These are phyloP conservation scores for Tolypocladium ophioglossoides DNA, from an alignment of 2,329 filamentous ascomycete genomes.

Conservation along the genomic window DNA sequence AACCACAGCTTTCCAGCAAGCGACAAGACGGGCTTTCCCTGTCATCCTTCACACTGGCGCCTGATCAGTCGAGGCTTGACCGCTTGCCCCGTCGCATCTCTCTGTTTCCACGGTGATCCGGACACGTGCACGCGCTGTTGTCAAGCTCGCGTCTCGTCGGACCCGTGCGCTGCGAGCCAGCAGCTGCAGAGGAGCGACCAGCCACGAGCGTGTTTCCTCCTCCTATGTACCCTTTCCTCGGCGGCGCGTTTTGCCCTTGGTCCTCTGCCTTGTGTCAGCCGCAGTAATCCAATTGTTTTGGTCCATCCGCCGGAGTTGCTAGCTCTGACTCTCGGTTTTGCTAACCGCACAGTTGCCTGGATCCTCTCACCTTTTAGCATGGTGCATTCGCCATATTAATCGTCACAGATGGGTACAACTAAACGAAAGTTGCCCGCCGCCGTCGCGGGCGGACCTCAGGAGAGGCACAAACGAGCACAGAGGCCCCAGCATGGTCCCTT, in stretches of 20 bases:
- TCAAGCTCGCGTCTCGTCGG: background rate
- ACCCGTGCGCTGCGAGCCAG: background rate
- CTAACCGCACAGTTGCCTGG: background rate
- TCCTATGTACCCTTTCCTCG: background rate
- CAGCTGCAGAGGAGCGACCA: background rate
- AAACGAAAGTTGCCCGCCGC: constrained; percentile 21
- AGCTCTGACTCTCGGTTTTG: background rate
- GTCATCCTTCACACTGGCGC: background rate
- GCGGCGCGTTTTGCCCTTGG: background rate
- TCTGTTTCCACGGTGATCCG: background rate
- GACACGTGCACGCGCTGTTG: background rate
- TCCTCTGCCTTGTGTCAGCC: background rate
- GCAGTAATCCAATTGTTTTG: background rate
- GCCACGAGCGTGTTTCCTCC: background rate
- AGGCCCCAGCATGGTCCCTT: constrained; percentile 21
- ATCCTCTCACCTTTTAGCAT: background rate
- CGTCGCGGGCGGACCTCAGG: constrained; percentile 21
- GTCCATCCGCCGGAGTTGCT: background rate
- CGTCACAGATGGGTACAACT: constrained; percentile 22
- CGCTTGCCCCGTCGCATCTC: background rate
- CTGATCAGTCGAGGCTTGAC: background rate
- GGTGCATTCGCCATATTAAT: background rate
- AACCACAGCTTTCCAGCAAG: background rate
- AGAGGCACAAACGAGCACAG: constrained; percentile 22
- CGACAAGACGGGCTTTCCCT: background rate